These are phyloP conservation scores for Metschnikowia bowlesiae DNA, from an alignment of 805 yeast genomes.

Conservation along the genomic window DNA sequence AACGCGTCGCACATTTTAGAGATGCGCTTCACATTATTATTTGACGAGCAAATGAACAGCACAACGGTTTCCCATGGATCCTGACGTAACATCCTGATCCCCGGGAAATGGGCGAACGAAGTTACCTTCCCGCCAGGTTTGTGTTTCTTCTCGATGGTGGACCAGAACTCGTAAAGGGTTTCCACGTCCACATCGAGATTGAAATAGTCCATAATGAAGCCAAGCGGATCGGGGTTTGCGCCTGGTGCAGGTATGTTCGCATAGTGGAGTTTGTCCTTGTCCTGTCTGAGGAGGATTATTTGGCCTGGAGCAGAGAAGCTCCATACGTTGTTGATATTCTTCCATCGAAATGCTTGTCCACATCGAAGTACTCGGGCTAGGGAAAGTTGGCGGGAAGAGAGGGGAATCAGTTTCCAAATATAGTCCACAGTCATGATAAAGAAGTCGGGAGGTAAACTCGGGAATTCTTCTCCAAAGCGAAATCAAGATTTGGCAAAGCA, in stretches of 20 bases:
- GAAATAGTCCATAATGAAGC: conserved; percentile 63
- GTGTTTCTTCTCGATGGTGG: conserved; percentile 47
- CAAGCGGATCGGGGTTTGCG: conserved; percentile 28
- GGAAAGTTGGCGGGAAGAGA: conserved; percentile 44
- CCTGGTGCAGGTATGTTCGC: conserved; percentile 31
- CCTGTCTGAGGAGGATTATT: conserved; percentile 64
- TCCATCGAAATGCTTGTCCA: conserved; percentile 87
- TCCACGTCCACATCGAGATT: conserved; percentile 54
- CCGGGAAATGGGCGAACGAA: conserved; percentile 45
- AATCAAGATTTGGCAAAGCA: not conserved
- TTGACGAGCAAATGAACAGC: conserved; percentile 92
- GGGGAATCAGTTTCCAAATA: conserved; percentile 14
- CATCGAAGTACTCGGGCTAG: conserved; percentile 67
- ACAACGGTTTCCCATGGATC: conserved; percentile 96
- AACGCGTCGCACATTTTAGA: conserved; percentile 86
- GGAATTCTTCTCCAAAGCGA: not conserved
- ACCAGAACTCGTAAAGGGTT: conserved; percentile 61
- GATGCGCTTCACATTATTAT: conserved; percentile 90
- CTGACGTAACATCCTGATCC: conserved; percentile 82
- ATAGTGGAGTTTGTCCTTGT: conserved; percentile 46
- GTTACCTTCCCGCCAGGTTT: conserved; percentile 25
- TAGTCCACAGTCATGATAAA: conserved; percentile 14
- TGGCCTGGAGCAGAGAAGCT: conserved; percentile 56
- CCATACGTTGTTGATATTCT: conserved; percentile 58
- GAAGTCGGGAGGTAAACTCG: not conserved